phyloP scores from a whole-genome alignment of 345 rosid genomes.

The Sisymbrium irio region DNA sequence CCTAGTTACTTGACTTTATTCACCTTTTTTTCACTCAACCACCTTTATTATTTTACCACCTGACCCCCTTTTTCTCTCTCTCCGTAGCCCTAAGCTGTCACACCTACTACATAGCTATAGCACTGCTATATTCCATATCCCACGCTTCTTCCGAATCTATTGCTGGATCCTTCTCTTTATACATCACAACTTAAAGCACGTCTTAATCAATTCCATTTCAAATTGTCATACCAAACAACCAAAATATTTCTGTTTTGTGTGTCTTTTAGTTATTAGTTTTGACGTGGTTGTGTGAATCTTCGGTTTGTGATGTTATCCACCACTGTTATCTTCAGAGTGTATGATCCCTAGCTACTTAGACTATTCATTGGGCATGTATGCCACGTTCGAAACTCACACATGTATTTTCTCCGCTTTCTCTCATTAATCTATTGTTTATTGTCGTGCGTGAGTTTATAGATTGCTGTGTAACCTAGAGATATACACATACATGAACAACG shows the following conservation, averaged over 20 bases:
- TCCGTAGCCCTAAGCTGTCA: conserved; percentile 27
- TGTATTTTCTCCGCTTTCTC: neutral
- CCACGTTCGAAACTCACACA: conserved; percentile 2
- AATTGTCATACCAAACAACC: neutral
- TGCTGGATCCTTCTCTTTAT: conserved; percentile 29
- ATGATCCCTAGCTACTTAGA: conserved; percentile 17
- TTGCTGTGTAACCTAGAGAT: neutral
- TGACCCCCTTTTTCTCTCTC: conserved; percentile 10
- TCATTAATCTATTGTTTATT: no score
- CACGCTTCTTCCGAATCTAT: conserved; percentile 34
- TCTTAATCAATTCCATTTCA: neutral
- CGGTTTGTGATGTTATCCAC: neutral
- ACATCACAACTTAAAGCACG: conserved; percentile 4
- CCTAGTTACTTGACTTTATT: conserved; percentile 32
- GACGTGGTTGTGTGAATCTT: neutral
- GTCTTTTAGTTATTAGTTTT: neutral
- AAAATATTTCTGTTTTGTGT: neutral
- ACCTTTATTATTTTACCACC: conserved; percentile 20
- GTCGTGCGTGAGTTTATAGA: neutral
- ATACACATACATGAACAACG: neutral
- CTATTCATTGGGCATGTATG: conserved; percentile 14
- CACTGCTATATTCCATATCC: conserved; percentile 25
- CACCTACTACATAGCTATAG: conserved; percentile 1
- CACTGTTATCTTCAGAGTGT: neutral
- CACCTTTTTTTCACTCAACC: conserved; percentile 26